phyloP scores from a whole-genome alignment of 2,329 filamentous ascomycete genomes.

The Trichoderma sp. region DNA sequence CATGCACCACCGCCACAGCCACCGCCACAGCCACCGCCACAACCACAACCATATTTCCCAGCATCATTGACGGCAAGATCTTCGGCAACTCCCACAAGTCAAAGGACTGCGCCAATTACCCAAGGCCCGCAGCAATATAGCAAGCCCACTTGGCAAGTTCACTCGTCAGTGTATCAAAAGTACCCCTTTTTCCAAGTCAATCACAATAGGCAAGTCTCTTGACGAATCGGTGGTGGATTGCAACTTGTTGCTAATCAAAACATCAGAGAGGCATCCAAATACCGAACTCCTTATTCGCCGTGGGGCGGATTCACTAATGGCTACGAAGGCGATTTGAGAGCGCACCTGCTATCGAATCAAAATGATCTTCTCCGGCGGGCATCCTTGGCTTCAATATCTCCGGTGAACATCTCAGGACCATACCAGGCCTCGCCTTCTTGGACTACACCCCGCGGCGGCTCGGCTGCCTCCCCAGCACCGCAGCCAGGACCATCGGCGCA shows the following conservation, averaged over 20 bases:
- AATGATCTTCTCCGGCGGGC: slow-evolving; percentile 31
- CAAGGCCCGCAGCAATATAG: slow-evolving; percentile 1
- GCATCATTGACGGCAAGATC: neutral
- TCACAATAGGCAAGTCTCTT: slow-evolving; percentile 50
- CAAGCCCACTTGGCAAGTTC: slow-evolving; percentile 34
- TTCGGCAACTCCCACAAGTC: neutral
- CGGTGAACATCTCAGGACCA: neutral
- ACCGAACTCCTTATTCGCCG: slow-evolving; percentile 57
- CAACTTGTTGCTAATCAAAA: slow-evolving; percentile 21
- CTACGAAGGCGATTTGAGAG: slow-evolving; percentile 52
- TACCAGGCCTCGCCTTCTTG: neutral
- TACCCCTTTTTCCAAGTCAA: slow-evolving; percentile 59
- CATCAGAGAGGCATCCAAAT: slow-evolving; percentile 51
- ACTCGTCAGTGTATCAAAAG: slow-evolving; percentile 47
- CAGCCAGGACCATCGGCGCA: neutral
- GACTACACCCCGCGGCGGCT: neutral
- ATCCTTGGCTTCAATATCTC: slow-evolving; percentile 18
- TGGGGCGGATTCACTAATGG: slow-evolving; percentile 60
- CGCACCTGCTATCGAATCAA: slow-evolving; percentile 41
- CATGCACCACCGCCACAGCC: slow-evolving; percentile 10
- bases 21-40: neutral
- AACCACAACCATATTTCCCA: neutral
- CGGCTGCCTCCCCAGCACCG: neutral
- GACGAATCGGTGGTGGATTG: neutral
- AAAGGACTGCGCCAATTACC: neutral